Evolutionary conservation across 345 rosid genomes (phyloP).

Genomic region (Streptanthus diversifolius): DNA sequence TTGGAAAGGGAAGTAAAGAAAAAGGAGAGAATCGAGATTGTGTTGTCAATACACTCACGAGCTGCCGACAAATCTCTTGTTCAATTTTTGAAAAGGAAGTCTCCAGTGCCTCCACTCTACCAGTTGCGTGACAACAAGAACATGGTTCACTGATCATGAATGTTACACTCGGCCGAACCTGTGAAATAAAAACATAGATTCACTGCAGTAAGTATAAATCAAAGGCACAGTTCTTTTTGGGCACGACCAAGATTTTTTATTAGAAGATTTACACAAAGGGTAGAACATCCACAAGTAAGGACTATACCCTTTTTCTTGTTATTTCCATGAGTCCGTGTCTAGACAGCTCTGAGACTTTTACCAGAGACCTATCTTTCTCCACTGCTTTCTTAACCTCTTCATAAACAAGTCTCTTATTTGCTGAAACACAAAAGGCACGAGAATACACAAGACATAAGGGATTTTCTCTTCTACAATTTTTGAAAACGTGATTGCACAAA

Average conservation of each 20-base stretch:
- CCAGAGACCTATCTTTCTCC: conserved; percentile 82
- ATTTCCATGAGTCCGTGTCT: conserved; percentile 98
- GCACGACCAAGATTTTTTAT: background rate
- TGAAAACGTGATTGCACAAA: background rate
- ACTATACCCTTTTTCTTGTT: conserved; percentile 87
- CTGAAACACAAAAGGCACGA: conserved; percentile 45
- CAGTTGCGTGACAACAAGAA: conserved; percentile 87
- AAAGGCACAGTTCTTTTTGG: background rate
- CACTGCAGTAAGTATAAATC: conserved; percentile 4
- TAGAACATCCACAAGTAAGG: conserved; percentile 13
- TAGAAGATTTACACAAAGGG: conserved; percentile 17
- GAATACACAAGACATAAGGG: background rate
- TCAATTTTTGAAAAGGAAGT: conserved; percentile 93
- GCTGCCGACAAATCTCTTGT: conserved; percentile 82
- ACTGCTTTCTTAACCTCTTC: conserved; percentile 93
- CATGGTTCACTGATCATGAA: conserved; percentile 97
- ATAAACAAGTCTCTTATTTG: conserved; percentile 80
- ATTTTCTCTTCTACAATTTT: background rate
- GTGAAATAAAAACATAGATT: conserved; percentile 5
- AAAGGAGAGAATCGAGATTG: background rate
- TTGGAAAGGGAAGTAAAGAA: background rate
- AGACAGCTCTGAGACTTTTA: conserved; percentile 90
- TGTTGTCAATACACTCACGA: conserved; percentile 48
- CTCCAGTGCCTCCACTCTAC: conserved; percentile 95
- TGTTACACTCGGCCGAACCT: conserved; percentile 98